phyloP scores from a whole-genome alignment of 2,329 filamentous ascomycete species.

The Aureobasidium zeae region DNA sequence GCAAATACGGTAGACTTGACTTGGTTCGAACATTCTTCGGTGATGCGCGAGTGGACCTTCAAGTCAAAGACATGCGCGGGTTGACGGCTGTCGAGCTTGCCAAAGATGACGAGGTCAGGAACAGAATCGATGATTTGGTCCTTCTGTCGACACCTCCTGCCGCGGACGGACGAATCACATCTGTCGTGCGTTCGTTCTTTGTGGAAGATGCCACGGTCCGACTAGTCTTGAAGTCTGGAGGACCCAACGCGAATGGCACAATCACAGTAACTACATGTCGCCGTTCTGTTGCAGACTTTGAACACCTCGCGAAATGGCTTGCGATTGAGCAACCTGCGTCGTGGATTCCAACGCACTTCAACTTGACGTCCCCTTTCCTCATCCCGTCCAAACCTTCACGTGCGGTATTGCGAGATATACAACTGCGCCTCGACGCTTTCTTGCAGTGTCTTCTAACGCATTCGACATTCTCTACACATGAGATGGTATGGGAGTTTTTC shows the following conservation, averaged over 20 bases:
- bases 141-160: conserved; percentile 66
- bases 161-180: conserved; percentile 73
- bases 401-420: conserved; percentile 76
- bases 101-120: conserved; percentile 95
- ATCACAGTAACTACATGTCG: conserved; percentile 94
- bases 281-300: conserved; percentile 79
- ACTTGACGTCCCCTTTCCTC: conserved; percentile 79
- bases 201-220: conserved; percentile 92
- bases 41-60: conserved; percentile 77
- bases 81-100: conserved; percentile 91
- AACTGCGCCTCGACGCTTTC: conserved; percentile 78
- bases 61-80: conserved; percentile 74
- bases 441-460: conserved; percentile 78
- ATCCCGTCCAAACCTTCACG: conserved; percentile 86
- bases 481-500: conserved; percentile 99
- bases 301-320: conserved; percentile 76
- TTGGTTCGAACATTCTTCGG: conserved; percentile 82
- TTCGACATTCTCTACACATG: conserved; percentile 88
- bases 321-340: conserved; percentile 87
- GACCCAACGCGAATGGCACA: conserved; percentile 67
- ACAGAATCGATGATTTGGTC: conserved; percentile 88
- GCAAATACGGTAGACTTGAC: conserved; percentile 93
- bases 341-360: conserved; percentile 74
- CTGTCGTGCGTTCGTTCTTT: conserved; percentile 90
- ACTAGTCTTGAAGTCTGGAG: conserved; percentile 87